Evolutionary conservation across 2,329 filamentous ascomycete genomes (phyloP), one percentile per base, ranked within the genome.

Genomic region (Helminthosporium solani): DNA sequence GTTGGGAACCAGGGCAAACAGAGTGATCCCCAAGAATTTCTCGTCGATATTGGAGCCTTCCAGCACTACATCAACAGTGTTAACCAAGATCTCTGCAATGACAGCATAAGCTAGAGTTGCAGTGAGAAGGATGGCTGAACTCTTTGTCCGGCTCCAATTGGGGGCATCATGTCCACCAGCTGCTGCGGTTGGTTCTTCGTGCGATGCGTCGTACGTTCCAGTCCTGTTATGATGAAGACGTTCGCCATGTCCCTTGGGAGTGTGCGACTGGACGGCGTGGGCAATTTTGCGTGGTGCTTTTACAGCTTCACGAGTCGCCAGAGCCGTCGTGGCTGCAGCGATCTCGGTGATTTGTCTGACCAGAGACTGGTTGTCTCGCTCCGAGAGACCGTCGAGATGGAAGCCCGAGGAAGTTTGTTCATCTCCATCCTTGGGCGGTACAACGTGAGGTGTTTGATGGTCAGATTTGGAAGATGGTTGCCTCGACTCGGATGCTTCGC

Each of bases 1-100:
- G 74, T 99, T 99, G 11, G 94, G 94, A 7, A 99, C 95, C 53
- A 99, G 78, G 5, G 95, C 92, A 70, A 99, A 99, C 37, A 99
- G 77, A 1, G 94, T 97, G 56, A 99, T 95, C 37, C 94, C 94
- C 46, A 99, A 75, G 72, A 99, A 97, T 70, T 99, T 99, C 66
- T 97, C 90, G 65, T 97, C 91, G 58, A 99, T 90, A 41, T 90
- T 84, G 43, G 95, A 87, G 52, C 88, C 91, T 53, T 92, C 84
- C 41, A 99, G 74, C 6, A 99, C 92, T n/a, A 94, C 88, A 65
- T 99, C 95, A 1, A 99, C 95, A 0, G 92, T 97, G 68, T 95
- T 89, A 33, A 99, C 95, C 5, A 99, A 75, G 43, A 99, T 96
- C 70, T 99, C 94, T 7, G 94, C 94, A 66, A 99, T 95, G 30